Base-by-base conservation (phyloP, 2,329 filamentous ascomycete species). In the Clathrospora elynae region DNA sequence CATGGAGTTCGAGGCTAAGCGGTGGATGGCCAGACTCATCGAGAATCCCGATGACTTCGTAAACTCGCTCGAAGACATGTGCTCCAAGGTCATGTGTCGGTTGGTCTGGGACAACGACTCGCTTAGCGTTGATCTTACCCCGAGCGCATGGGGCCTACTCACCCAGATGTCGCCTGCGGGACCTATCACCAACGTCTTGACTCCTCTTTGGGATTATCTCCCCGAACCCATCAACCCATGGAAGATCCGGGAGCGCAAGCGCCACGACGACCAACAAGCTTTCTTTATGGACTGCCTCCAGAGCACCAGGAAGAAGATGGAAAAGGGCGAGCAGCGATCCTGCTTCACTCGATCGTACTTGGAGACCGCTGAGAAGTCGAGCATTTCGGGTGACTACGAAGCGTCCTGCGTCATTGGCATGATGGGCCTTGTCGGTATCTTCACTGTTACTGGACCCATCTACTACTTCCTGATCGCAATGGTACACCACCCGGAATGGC, bases 141-240 rank as follows among this genome's bases (percentile, higher is more conserved):
- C 73, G 33, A 77, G 74, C 46, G 78, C 78, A 2, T 80, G 77
- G 78, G 78, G 78, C n/a, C 67, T 81, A 1, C 65, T 81, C 11
- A 79, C 73, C 4, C 78, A 81, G 39, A 81, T 82, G 78, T 81
- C 78, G 1, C 78, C 78, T 0, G 78, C 78, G 17, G 78, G 78
- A 0, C 78, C 78, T 1, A 77, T 82, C 49, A 81, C 78, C n/a
- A 81, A 81, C 46, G 73, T 80, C 3, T 38, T 81, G 26, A 80
- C 78, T 3, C 78, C 77, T 4, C 68, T 82, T 0, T 80, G 78
- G 78, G 71, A 79, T 44, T 62, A 50, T 40, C 57, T 81, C 1
- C 78, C 78, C 2, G 63, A 68, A 42, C 50, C 62, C 10, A 68
- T 80, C 31, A 80, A 80, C 51, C 78, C 78, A 1, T 81, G 78